Evolutionary conservation across 2,329 filamentous ascomycete genomes (phyloP), one percentile per base, ranked within the genome.

Genomic region (Venturia asperata): DNA sequence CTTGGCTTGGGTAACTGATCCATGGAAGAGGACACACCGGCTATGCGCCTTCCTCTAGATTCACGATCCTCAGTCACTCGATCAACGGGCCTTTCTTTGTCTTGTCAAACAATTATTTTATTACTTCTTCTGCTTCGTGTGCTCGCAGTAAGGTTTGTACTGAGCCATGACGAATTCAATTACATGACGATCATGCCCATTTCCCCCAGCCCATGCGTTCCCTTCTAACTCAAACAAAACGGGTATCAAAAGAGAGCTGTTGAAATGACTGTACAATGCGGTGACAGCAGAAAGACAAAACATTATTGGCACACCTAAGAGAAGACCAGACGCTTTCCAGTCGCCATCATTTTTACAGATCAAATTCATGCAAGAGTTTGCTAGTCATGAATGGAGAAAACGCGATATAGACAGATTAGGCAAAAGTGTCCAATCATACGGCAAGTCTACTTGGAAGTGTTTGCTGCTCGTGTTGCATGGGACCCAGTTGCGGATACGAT

Each of bases 391-490:
- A 52, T 27, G 1, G 5, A 52, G 21, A 27, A 52, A 27, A 52
- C 1, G 3, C 13, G 13, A 27, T 52, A 27, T 52, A 13, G 13
- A 15, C 47, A 49, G n/a, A 49, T 7, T 49, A 7, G n/a, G 13
- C 19, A 47, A 11, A 41, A 4, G 21, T 11, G 21, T 56, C 15
- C 30, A 5, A 11, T 56, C 52, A 56, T n/a, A 58, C 52, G 37
- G 52, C 52, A 24, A 58, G 27, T 24, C 52, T 58, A 15, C 52
- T 58, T n/a, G 52, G 27, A 5, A 58, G 30, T 6, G 27, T 58
- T 58, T 58, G 52, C 19, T 58, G 52, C 52, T 58, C 52, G 15
- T 56, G 30, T 34, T 56, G 52, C 27, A 56, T 19, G 27, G 24
- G 49, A 34, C 49, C 49, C 17, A 55, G 24, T 37, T 58, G 49